Evolutionary conservation across 352 stramenopile species (phyloP), one percentile per base, ranked within the genome.

Genomic region (Pythium dissimile): DNA sequence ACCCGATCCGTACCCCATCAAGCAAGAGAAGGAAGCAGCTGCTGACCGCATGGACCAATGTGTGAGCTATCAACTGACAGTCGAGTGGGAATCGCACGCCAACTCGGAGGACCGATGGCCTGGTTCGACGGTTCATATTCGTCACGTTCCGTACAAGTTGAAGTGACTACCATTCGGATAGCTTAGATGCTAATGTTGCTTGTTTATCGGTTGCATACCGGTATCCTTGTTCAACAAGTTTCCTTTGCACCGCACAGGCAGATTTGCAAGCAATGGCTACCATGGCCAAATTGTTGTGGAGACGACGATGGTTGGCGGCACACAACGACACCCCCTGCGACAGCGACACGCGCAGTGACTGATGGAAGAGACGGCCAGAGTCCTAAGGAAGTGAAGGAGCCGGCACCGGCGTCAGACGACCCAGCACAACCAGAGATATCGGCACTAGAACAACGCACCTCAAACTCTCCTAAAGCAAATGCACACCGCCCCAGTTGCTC

Each of bases 231-330:
- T 35, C 47, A 59, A 59, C 46, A 63, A 71, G 62, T 61, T 62
- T 55, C 20, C 15, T 2, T 13, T 39, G 13, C 1, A 71, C 59
- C 11, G 58, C 67, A 2, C 8, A 7, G 5, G 51, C 16, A 3
- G 73, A 86, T 3, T 64, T 71, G 5, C 54, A 52, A 6, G 75
- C 75, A 10, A 91, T 68, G 1, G 79, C 71, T 13, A 87, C 53
- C 62, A 84, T 67, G 11, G 77, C 81, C 21, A 91, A 31, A 49
- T 91, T 91, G 59, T 74, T 84, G 54, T 86, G 69, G 31, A 62
- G 65, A 6, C 78, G 81, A n/a, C 64, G 63, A 18, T 69, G 62
- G 16, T 71, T 38, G 28, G 37, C 48, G 21, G 46, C 24, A 26
- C 24, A 24, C 13, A 4, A 11, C 5, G 24, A 21, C 21, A 20